Conservation (phyloP, 1,284 basidiomycete species). For the Ganoderma sinense region DNA sequence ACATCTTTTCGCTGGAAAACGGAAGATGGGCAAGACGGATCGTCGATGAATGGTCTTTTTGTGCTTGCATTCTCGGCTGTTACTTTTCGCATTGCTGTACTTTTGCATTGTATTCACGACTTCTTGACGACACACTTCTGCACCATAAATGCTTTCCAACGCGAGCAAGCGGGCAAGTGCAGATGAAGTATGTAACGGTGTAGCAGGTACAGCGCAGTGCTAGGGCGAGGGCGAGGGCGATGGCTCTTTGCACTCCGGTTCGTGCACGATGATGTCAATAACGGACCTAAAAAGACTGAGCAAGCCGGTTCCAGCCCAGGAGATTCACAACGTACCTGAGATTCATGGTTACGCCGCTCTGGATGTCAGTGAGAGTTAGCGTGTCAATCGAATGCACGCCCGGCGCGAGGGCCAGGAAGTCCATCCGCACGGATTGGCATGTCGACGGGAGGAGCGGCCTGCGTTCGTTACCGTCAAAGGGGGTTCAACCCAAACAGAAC, state of each 20-base stretch:
- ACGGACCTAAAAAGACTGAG: constrained; percentile 54
- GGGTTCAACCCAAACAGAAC: not conserved
- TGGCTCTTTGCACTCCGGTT: constrained; percentile 35
- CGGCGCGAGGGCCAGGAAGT: constrained; percentile 81
- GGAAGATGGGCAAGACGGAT: constrained; percentile 87
- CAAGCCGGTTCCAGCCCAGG: not conserved
- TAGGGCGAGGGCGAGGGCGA: not conserved
- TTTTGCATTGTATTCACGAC: constrained; percentile 2
- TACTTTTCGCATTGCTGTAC: constrained; percentile 13
- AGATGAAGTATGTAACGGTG: too few species aligned
- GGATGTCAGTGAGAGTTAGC: constrained; percentile 77
- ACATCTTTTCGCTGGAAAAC: constrained; percentile 89
- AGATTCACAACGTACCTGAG: constrained; percentile 58
- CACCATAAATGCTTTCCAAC: not conserved
- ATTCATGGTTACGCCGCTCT: constrained; percentile 76
- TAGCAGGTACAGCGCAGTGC: not conserved
- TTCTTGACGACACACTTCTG: not conserved
- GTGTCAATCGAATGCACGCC: constrained; percentile 83
- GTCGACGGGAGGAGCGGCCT: constrained; percentile 84
- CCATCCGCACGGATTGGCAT: constrained; percentile 87
- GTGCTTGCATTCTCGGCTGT: not conserved
- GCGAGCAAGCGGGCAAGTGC: not conserved
- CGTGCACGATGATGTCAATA: constrained; percentile 73
- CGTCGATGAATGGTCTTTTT: constrained; percentile 59
- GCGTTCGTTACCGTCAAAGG: not conserved